Evolutionary conservation across 371 early-diverging fungal species (phyloP).

Genomic region (Saksenaea vasiformis): DNA sequence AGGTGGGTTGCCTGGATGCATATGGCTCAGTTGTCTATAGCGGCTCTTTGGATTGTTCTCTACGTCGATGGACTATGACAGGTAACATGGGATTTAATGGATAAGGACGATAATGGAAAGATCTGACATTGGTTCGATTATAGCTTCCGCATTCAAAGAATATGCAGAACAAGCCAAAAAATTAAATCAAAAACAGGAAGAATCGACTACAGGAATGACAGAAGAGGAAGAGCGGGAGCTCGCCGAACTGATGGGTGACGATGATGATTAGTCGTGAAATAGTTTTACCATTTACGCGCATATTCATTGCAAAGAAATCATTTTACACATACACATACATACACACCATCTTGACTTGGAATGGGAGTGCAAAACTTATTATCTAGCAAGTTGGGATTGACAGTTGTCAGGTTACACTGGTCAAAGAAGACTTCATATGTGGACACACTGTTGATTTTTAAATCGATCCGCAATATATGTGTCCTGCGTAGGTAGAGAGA

Average conservation of each 20-base stretch:
- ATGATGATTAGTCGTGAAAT: constrained; percentile 20
- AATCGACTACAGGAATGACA: constrained; percentile 47
- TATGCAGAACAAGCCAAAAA: constrained; percentile 22
- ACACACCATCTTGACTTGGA: no score
- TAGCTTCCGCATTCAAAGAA: constrained; percentile 28
- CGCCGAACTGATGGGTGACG: constrained; percentile 74
- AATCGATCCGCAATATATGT: no score
- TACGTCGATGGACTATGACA: constrained; percentile 73
- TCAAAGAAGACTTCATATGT: no score
- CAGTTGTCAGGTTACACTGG: no score
- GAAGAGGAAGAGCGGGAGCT: constrained; percentile 85
- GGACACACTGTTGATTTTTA: no score
- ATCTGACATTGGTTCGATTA: not conserved
- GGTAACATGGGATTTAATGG: constrained; percentile 24
- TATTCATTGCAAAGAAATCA: not conserved
- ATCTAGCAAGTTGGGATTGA: no score
- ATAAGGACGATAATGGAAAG: not conserved
- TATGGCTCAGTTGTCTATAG: constrained; percentile 64
- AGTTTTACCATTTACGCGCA: not conserved
- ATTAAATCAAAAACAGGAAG: constrained; percentile 20
- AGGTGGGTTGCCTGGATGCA: constrained; percentile 65
- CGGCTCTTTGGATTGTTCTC: constrained; percentile 76
- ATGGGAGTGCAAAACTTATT: no score
- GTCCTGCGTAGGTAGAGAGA: no score
- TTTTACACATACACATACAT: no score